A percentile compares a stretch with the other conserved stretches of the same genome.
Conservation (phyloP, 2,329 filamentous ascomycete species). For the Phialocephala subalpina region DNA sequence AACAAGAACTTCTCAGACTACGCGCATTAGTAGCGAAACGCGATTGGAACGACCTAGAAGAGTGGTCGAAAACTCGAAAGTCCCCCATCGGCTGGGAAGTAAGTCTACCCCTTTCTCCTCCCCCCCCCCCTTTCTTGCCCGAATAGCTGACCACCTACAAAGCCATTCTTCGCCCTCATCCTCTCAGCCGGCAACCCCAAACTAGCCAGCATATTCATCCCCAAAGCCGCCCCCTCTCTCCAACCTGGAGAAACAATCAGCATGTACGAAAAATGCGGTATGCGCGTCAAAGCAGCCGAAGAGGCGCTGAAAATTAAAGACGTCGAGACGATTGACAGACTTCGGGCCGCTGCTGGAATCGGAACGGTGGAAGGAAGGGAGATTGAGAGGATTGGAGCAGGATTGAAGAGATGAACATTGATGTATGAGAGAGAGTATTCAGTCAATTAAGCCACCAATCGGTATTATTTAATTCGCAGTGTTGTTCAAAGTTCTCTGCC, state of each 20-base stretch:
- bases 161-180: constrained; percentile 90
- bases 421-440: not conserved
- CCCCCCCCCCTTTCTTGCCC: not conserved
- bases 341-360: constrained; percentile 78
- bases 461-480: not conserved
- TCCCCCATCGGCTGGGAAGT: constrained; percentile 93
- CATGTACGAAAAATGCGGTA: constrained; percentile 97
- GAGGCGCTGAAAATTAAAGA: constrained; percentile 88
- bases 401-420: constrained; percentile 55
- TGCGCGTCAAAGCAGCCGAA: constrained; percentile 88
- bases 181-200: constrained; percentile 90
- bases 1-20: constrained; percentile 68
- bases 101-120: constrained; percentile 15
- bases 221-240: constrained; percentile 74
- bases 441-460: not conserved
- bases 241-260: constrained; percentile 75
- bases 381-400: constrained; percentile 79
- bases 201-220: constrained; percentile 82
- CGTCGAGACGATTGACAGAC: constrained; percentile 73
- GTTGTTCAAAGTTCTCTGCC: not conserved
- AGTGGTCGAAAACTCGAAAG: constrained; percentile 78
- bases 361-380: constrained; percentile 74
- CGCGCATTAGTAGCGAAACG: constrained; percentile 88
- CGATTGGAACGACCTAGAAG: constrained; percentile 93
- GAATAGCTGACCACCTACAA: constrained; percentile 1